A percentile compares a stretch with the other conserved stretches of the same genome.
Evolutionary conservation across 305 asterid genomes (phyloP).

Genomic region (Ajuga reptans): DNA sequence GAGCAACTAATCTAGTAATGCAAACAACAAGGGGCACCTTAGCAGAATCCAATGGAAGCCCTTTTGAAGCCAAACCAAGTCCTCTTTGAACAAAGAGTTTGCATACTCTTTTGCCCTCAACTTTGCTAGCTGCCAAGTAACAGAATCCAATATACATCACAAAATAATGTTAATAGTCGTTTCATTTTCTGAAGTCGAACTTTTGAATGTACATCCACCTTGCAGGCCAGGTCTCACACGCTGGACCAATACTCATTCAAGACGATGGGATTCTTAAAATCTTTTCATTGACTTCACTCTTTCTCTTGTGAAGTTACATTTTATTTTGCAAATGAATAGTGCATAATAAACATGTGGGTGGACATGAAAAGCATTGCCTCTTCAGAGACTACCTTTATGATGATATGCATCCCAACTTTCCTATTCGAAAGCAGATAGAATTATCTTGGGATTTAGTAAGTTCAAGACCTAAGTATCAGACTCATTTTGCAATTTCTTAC

Average conservation of each 20-base stretch:
- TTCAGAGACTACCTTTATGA: background rate
- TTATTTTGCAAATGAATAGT: background rate
- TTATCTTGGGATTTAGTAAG: background rate
- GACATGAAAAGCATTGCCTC: background rate
- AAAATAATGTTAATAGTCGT: background rate
- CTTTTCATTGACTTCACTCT: background rate
- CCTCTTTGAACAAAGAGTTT: slow-evolving; percentile 74
- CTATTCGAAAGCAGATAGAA: background rate
- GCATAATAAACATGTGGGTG: background rate
- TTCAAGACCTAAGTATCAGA: background rate
- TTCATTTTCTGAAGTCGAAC: background rate
- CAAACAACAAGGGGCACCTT: slow-evolving; percentile 65
- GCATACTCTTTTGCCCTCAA: slow-evolving; percentile 66
- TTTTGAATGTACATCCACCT: background rate
- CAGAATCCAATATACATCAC: background rate
- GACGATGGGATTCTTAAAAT: background rate
- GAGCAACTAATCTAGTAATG: slow-evolving; percentile 81
- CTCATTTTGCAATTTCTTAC: background rate
- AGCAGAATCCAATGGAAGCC: slow-evolving; percentile 20
- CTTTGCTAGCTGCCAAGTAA: slow-evolving; percentile 39
- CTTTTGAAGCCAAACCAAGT: slow-evolving; percentile 58
- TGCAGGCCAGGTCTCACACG: background rate
- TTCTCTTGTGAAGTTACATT: background rate
- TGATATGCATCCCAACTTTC: background rate
- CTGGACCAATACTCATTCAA: slow-evolving; percentile 10